Conservation (phyloP, 441 rosid genomes). For the Bocquillonia castaneifolia region DNA sequence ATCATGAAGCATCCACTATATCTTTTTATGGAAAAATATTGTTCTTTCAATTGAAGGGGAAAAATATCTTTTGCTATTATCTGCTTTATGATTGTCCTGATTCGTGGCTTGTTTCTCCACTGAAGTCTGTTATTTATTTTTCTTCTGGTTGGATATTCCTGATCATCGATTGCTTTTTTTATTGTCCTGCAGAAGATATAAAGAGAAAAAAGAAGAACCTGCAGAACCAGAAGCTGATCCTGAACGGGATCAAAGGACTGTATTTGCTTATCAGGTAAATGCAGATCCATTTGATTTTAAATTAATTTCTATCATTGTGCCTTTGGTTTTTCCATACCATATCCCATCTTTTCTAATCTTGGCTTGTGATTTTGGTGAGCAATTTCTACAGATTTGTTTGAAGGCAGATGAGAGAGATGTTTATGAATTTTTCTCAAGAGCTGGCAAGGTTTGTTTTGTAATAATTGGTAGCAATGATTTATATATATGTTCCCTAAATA, state of each 20-base stretch:
- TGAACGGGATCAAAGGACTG: conserved; percentile 98
- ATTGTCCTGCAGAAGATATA: conserved; percentile 58
- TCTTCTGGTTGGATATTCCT: conserved; percentile 13
- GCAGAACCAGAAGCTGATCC: conserved; percentile 92
- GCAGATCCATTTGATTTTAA: not conserved
- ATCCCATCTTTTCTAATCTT: not conserved
- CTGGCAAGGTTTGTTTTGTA: conserved; percentile 76
- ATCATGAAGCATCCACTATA: conserved; percentile 1
- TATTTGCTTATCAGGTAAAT: conserved; percentile 92
- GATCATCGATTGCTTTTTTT: conserved; percentile 23
- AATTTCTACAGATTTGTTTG: conserved; percentile 60
- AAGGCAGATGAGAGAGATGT: conserved; percentile 95
- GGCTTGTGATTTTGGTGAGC: conserved; percentile 14
- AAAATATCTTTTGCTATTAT: not conserved
- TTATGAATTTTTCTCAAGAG: conserved; percentile 91
- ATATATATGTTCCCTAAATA: not conserved
- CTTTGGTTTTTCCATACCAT: not conserved
- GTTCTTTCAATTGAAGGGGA: conserved; percentile 11
- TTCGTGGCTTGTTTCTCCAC: conserved; percentile 6
- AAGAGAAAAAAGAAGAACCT: conserved; percentile 79
- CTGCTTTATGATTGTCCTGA: conserved; percentile 7
- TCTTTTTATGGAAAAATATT: not conserved
- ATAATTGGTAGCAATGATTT: conserved; percentile 6
- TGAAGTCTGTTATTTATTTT: not conserved
- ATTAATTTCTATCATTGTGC: not conserved